phyloP scores from a whole-genome alignment of 2,329 filamentous ascomycete species.

The Fusarium algeriense region DNA sequence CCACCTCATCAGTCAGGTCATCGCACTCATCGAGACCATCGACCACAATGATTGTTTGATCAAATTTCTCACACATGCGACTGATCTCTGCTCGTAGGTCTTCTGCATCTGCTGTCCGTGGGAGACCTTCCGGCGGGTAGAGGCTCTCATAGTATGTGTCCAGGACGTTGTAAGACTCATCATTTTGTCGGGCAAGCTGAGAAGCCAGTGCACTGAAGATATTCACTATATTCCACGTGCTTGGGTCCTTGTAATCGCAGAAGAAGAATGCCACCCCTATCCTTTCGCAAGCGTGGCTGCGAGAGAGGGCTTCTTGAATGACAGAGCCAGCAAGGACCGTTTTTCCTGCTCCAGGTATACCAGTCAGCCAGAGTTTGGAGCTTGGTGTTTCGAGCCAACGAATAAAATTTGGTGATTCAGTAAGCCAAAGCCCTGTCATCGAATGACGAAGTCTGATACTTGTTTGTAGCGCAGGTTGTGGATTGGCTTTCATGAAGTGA shows the following conservation, averaged over 20 bases:
- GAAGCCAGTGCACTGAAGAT: background rate
- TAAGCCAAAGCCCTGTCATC: conserved; percentile 16
- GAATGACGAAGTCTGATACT: conserved; percentile 22
- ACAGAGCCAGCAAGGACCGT: conserved; percentile 14
- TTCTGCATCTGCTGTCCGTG: background rate
- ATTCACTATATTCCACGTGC: background rate
- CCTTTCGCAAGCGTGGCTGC: accelerated
- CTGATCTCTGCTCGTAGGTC: accelerated
- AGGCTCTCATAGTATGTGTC: background rate
- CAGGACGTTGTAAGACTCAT: background rate
- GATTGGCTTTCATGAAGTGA: conserved; percentile 14
- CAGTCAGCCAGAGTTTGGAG: conserved; percentile 24
- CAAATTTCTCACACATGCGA: background rate
- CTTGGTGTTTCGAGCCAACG: conserved; percentile 10
- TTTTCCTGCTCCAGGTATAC: conserved; percentile 27
- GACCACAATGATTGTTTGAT: background rate
- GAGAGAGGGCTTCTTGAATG: conserved; percentile 1
- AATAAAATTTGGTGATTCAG: background rate
- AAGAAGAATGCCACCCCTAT: conserved; percentile 15
- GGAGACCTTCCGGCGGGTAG: background rate
- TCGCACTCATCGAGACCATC: conserved; percentile 20
- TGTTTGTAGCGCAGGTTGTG: background rate
- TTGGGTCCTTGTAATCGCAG: conserved; percentile 11
- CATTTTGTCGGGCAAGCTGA: conserved; percentile 19
- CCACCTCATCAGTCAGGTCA: background rate